A percentile compares a stretch with the other conserved stretches of the same genome.
These are phyloP conservation scores for Diplodia intermedia DNA, from an alignment of 2,329 filamentous ascomycete species.

Conservation along the genomic window DNA sequence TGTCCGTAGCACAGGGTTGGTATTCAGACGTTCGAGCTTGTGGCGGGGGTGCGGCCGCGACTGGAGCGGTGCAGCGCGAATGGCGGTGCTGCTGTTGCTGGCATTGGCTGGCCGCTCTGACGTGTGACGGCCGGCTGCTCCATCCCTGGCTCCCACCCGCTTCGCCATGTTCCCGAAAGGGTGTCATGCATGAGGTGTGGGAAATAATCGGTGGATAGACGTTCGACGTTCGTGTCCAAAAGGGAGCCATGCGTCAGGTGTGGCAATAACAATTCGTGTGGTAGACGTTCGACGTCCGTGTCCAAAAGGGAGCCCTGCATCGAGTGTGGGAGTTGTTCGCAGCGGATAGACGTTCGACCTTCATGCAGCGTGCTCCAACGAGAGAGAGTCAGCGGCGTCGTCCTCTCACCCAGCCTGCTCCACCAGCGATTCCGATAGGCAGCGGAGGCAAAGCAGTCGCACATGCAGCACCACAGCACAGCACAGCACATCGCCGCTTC, in stretches of 20 bases:
- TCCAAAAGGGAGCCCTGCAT: background rate
- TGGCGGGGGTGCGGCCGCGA: background rate
- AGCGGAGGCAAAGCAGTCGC: background rate
- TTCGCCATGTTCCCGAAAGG: background rate
- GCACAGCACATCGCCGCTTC: background rate
- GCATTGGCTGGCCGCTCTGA: no score
- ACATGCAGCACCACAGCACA: background rate
- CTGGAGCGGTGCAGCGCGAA: no score
- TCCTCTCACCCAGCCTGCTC: background rate
- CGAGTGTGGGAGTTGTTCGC: no score
- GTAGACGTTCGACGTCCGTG: no score
- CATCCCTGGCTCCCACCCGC: no score
- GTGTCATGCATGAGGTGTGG: background rate
- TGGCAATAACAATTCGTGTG: no score
- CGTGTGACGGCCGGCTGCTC: no score
- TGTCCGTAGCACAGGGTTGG: no score
- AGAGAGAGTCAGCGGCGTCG: background rate
- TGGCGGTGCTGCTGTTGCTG: no score
- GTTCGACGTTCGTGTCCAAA: slow-evolving; percentile 14
- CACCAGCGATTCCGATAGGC: background rate
- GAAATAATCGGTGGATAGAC: background rate
- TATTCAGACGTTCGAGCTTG: background rate
- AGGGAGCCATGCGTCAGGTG: no score
- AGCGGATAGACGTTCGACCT: slow-evolving; percentile 15
- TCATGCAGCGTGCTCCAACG: slow-evolving; percentile 9